Base-by-base conservation (phyloP, 768 basidiomycete species). In the Termitomyces sp. region DNA sequence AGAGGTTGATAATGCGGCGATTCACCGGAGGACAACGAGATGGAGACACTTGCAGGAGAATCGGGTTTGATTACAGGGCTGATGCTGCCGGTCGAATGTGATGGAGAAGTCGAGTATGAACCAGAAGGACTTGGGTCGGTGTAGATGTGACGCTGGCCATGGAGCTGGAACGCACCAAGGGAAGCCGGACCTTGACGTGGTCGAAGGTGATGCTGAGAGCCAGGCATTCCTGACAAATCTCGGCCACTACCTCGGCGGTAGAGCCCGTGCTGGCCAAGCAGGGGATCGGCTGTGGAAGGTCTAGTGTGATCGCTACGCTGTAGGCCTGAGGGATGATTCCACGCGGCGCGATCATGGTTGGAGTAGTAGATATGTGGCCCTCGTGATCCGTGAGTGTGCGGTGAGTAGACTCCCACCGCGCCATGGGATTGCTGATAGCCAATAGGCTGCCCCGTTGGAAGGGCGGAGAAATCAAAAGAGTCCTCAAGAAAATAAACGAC, bases 401-500 rank as follows among this genome's bases (percentile, higher is more conserved):
- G 25, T 43, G 54, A 9, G 42, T 56, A 56, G 10, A 39, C 40
- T 27, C 41, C 48, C 0, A 44, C 33, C 3, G 48, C 32, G n/a
- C 41, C 41, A 15, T 55, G 54, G 6, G 49, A 39, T 33, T 56
- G 49, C 25, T 56, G 49, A 27, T 56, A 56, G 10, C 54, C 49
- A 39, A 56, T 44, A 22, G 54, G 40, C 35, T 55, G 54, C 7
- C 32, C 43, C 12, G 49, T 39, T 10, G 47, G 54, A 32, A 56
- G 54, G 18, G 35, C 43, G 13, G 57, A 58, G 36, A 58, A 58
- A 45, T 55, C 50, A 31, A 47, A 58, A 7, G 25, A 7, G 16
- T 55, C 32, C 57, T 58, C 33, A 2, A 4, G 2, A 45, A 22
- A 32, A 36, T 15, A 36, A 16, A 33, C 25, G 23, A 52, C 7